Conservation (phyloP, 2,329 filamentous ascomycete species). For the Aspergillus viridinutans region DNA sequence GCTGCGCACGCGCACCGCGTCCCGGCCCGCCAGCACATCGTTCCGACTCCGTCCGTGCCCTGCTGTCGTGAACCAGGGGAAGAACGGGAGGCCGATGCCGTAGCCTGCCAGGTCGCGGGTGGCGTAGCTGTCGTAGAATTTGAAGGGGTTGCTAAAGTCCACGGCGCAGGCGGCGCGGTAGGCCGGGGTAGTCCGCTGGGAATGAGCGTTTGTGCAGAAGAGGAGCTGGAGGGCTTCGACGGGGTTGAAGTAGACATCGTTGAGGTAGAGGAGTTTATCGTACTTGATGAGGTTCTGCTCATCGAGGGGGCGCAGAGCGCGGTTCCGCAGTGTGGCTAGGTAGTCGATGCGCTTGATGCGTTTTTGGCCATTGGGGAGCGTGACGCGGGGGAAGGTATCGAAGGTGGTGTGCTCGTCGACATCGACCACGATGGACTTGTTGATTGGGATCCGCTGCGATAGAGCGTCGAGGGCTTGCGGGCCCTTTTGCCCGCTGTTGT, state of each 20-base stretch:
- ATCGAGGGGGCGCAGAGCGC: constrained; percentile 61
- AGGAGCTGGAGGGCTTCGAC: constrained; percentile 58
- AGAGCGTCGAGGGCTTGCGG: constrained; percentile 53
- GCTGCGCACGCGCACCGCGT: constrained; percentile 63
- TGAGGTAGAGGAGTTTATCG: constrained; percentile 58
- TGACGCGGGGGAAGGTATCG: constrained; percentile 54
- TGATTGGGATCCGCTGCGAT: constrained; percentile 47
- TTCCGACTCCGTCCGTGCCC: constrained; percentile 52
- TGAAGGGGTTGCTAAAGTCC: constrained; percentile 70
- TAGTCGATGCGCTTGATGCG: constrained; percentile 71
- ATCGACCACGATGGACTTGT: constrained; percentile 56
- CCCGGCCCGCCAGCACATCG: constrained; percentile 57
- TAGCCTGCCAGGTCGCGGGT: constrained; percentile 67
- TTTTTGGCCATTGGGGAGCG: constrained; percentile 57
- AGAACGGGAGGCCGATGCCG: constrained; percentile 66
- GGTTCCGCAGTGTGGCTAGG: constrained; percentile 68
- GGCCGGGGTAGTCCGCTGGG: no score
- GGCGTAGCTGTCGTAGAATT: constrained; percentile 75
- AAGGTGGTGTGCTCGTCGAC: constrained; percentile 57
- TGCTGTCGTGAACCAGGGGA: constrained; percentile 62
- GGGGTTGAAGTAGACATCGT: constrained; percentile 63
- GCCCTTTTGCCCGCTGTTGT: constrained; percentile 59
- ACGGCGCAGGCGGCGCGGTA: constrained; percentile 70
- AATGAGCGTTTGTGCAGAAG: constrained; percentile 52
- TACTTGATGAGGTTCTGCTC: constrained; percentile 39